phyloP scores from a whole-genome alignment of 2,329 filamentous ascomycete species.

The Cyphellophora attinorum region DNA sequence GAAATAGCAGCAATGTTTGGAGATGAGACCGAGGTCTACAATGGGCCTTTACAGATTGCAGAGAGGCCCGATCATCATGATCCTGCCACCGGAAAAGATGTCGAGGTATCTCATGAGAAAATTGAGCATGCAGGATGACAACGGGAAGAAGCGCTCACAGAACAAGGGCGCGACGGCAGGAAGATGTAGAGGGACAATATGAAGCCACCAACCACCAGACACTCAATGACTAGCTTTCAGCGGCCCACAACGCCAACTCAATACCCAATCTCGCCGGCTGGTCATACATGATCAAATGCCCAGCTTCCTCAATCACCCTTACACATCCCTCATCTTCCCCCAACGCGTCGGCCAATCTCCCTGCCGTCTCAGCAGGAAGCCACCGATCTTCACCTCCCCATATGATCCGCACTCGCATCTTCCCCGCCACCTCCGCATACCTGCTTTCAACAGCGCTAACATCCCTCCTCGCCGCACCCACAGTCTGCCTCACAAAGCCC shows the following conservation, averaged over 20 bases:
- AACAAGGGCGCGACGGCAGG: too few relatives aligned
- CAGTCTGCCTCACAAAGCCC: slow-evolving; percentile 33
- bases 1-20: too few relatives aligned
- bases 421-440: slow-evolving; percentile 26
- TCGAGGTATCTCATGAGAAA: too few relatives aligned
- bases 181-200: too few relatives aligned
- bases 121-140: too few relatives aligned
- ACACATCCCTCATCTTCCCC: slow-evolving; percentile 24
- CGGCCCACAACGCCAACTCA: slow-evolving; percentile 30
- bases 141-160: too few relatives aligned
- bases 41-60: too few relatives aligned
- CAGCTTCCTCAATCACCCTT: slow-evolving; percentile 29
- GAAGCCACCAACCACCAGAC: too few relatives aligned
- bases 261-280: slow-evolving; percentile 29
- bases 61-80: too few relatives aligned
- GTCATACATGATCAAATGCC: slow-evolving; percentile 37
- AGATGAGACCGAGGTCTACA: too few relatives aligned
- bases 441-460: slow-evolving; percentile 27
- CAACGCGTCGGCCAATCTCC: slow-evolving; percentile 22
- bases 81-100: too few relatives aligned
- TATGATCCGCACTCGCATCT: slow-evolving; percentile 31
- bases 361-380: slow-evolving; percentile 32
- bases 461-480: slow-evolving; percentile 24
- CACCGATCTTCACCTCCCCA: slow-evolving; percentile 37
- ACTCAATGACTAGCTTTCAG: too few relatives aligned